Base-by-base conservation (phyloP, 768 basidiomycete genomes). In the Leccinum broughii region DNA sequence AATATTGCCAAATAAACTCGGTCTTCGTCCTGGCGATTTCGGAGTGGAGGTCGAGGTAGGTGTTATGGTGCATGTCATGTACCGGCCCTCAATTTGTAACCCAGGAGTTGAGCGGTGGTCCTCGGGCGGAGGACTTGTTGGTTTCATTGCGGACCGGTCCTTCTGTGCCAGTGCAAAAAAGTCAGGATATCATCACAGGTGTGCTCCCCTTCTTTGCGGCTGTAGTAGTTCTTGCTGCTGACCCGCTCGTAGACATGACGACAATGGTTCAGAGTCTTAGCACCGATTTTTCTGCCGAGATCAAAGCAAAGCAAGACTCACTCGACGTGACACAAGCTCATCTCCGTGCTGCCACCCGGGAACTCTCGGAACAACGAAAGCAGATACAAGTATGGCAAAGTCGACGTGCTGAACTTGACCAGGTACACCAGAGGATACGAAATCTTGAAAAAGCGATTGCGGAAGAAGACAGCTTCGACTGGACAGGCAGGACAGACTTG, bases 1-100 rank as follows among this genome's bases (percentile, higher is more conserved):
- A n/a, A n/a, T n/a, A n/a, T n/a, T n/a, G n/a, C n/a, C n/a, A n/a
- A 99, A 99, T 76, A 98, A 98, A 71, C 78, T 99, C 49, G 97
- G 97, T 4, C 76, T 99, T 68, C 83, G 92, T 55, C 92, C 97
- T 2, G 93, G 89, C 8, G 97, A 99, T 73, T 99, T 95, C 70
- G 97, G 97, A 17, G 85, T 98, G 4, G 93, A 95, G 70, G 87
- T 87, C 11, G 93, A 95, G 79, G 95, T 92, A 66, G 62, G 85
- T 72, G 50, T 26, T 34, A 6, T 20, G 8, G 3, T 13, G 28
- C 44, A 54, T 22, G 55, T n/a, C 56, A 26, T 54, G 17, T 6
- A 20, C 41, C 13, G 1, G 11, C 41, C 17, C 35, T 66, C 39
- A 64, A 28, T 24, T 51, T 51, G 8, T 62, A 9, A 32, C 61